These are phyloP conservation scores for Cladobotryum protrusum DNA, from an alignment of 2,329 filamentous ascomycete species.

Conservation along the genomic window DNA sequence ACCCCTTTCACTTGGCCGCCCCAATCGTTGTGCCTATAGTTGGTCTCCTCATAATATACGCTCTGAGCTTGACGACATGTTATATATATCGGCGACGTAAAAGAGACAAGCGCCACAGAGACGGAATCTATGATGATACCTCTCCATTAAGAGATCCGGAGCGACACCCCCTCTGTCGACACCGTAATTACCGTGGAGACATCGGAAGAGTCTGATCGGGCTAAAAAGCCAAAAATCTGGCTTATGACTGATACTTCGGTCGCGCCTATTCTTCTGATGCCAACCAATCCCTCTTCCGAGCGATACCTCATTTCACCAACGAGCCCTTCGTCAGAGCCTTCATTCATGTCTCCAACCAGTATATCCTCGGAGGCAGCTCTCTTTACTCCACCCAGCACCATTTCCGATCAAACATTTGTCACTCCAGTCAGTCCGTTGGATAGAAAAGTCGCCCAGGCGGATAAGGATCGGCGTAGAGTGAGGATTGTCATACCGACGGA, in stretches of 20 bases:
- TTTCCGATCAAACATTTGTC: background rate
- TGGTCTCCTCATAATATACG: conserved; percentile 25
- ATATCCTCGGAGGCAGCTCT: background rate
- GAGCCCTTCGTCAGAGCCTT: background rate
- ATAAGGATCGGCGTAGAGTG: background rate
- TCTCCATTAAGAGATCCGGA: conserved; percentile 1
- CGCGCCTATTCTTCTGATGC: conserved; percentile 2
- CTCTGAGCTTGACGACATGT: conserved; percentile 21
- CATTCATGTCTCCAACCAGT: conserved; percentile 2
- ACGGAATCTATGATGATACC: conserved; percentile 13
- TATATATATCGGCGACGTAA: conserved; percentile 22
- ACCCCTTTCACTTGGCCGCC: conserved; percentile 21
- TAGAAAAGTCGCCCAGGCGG: background rate
- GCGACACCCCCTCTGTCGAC: conserved; percentile 13
- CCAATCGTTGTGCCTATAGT: conserved; percentile 26
- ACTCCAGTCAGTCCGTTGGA: conserved; percentile 1
- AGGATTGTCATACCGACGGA: conserved; percentile 2
- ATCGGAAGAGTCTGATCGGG: conserved; percentile 1
- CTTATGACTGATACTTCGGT: conserved; percentile 8
- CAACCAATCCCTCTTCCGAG: conserved; percentile 1
- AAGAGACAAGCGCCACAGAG: conserved; percentile 16
- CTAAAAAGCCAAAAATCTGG: conserved; percentile 12
- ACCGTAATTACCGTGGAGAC: conserved; percentile 8
- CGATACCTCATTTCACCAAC: conserved; percentile 4
- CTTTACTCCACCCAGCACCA: background rate